Evolutionary conservation across 148 eudicot genomes (phyloP), one percentile per base, ranked within the genome.

Genomic region (Persicaria maculosa): DNA sequence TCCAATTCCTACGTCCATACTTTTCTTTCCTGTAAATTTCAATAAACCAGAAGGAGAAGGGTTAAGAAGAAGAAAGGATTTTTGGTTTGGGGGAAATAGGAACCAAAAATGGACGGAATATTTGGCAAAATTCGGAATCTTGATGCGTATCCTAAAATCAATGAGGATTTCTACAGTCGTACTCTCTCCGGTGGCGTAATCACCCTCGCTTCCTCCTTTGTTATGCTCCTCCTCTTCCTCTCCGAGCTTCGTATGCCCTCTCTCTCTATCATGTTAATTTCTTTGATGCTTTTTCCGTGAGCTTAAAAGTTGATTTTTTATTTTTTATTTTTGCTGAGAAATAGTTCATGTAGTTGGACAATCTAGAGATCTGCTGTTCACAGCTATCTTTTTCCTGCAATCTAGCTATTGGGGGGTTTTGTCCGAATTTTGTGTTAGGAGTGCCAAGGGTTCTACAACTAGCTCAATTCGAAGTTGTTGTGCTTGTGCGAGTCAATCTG

Each of bases 141-240:
- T 78, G 98, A 94, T 36, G 97, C 97, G 5, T 94, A 94, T 84
- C 98, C 98, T 20, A 94, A 94, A 72, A 77, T 94, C 76, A 94
- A 94, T 82, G 97, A 94, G 31, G 98, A 94, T 88, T 91, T 94
- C 84, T 94, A 80, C 77, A 91, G 83, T 77, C 86, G 98, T 53
- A 83, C 91, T n/a, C 83, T 94, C 19, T 91, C 96, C 61, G 98
- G 98, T 50, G 98, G 98, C 36, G 69, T 94, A 6, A 88, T 94
- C 73, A 94, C 98, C 65, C 75, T 94, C 69, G 78, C 82, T 31
- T 88, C 98, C 74, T 77, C 97, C 47, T 31, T 90, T 55, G 17
- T 84, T 78, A 90, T 91, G 81, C 77, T 87, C 72, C 48, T 91
- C 74, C 98, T 94, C 71, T 86, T 94, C 88, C 55, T 88, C 85